These are phyloP conservation scores for Zymoseptoria passerinii DNA, from an alignment of 2,329 filamentous ascomycete species.

Conservation along the genomic window DNA sequence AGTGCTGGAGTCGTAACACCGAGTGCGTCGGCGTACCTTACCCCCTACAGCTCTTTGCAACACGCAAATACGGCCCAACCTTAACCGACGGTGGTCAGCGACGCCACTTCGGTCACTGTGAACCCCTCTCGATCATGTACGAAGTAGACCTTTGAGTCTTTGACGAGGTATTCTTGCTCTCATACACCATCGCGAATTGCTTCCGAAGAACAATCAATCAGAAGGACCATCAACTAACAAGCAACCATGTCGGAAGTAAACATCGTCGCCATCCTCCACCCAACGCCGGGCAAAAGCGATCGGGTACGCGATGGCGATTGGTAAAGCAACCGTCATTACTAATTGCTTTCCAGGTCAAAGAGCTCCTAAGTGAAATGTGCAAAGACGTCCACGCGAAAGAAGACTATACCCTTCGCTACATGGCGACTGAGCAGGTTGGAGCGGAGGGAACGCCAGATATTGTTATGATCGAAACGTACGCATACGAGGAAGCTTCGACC, in stretches of 20 bases:
- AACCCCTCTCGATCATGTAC: neutral
- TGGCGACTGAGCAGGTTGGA: conserved; percentile 18
- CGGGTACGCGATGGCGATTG: conserved; percentile 1
- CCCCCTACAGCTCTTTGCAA: neutral
- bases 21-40: too few relatives aligned
- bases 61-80: neutral
- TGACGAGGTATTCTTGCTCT: neutral
- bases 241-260: conserved; percentile 9
- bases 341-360: conserved; percentile 5
- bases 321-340: neutral
- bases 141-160: neutral
- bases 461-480: conserved; percentile 17
- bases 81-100: neutral
- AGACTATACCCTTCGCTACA: conserved; percentile 17
- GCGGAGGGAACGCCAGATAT: conserved; percentile 16
- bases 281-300: conserved; percentile 10
- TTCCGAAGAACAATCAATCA: too few relatives aligned
- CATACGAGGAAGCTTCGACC: too few relatives aligned
- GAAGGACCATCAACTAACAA: neutral
- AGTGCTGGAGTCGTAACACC: too few relatives aligned
- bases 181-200: neutral
- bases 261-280: conserved; percentile 15
- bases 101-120: neutral
- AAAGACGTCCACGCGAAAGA: conserved; percentile 13
- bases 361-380: conserved; percentile 11